Conservation (phyloP, 2,329 filamentous ascomycete species). For the Zasmidium cellare region DNA sequence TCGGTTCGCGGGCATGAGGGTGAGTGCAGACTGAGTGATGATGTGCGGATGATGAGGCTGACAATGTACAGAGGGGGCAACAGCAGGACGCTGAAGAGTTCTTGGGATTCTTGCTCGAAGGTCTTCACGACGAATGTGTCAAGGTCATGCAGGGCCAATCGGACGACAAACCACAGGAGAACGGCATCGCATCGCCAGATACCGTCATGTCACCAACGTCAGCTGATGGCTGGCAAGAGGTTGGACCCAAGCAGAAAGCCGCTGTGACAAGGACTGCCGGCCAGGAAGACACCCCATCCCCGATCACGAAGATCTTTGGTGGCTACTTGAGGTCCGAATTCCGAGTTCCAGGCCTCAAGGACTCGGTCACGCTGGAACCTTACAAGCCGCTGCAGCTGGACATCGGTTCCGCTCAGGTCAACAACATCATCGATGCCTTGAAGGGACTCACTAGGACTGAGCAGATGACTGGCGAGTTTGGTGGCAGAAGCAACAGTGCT, state of each 20-base stretch:
- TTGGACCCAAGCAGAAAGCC: conserved; percentile 86
- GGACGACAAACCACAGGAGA: conserved; percentile 28
- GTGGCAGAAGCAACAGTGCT: conserved; percentile 70
- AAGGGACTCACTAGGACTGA: conserved; percentile 82
- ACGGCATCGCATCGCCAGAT: conserved; percentile 42
- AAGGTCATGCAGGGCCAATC: conserved; percentile 60
- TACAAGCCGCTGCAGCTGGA: conserved; percentile 95
- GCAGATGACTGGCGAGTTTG: conserved; percentile 80
- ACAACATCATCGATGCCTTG: conserved; percentile 89
- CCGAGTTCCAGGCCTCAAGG: conserved; percentile 79
- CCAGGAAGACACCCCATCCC: conserved; percentile 54
- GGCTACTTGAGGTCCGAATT: conserved; percentile 89
- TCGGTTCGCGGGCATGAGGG: conserved; percentile 88
- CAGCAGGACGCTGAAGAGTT: conserved; percentile 99
- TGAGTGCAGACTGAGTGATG: conserved; percentile 45
- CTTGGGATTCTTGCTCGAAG: conserved; percentile 86
- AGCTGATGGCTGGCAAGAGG: conserved; percentile 80
- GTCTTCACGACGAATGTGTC: conserved; percentile 88
- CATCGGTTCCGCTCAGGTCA: conserved; percentile 81
- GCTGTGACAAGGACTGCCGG: conserved; percentile 86
- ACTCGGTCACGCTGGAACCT: conserved; percentile 87
- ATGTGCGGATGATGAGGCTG: conserved; percentile 13
- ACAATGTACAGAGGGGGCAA: conserved; percentile 69
- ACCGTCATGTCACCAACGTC: conserved; percentile 42
- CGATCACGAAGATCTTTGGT: conserved; percentile 91